phyloP scores from a whole-genome alignment of 495 filamentous ascomycete genomes.

The Penicillium lividum region DNA sequence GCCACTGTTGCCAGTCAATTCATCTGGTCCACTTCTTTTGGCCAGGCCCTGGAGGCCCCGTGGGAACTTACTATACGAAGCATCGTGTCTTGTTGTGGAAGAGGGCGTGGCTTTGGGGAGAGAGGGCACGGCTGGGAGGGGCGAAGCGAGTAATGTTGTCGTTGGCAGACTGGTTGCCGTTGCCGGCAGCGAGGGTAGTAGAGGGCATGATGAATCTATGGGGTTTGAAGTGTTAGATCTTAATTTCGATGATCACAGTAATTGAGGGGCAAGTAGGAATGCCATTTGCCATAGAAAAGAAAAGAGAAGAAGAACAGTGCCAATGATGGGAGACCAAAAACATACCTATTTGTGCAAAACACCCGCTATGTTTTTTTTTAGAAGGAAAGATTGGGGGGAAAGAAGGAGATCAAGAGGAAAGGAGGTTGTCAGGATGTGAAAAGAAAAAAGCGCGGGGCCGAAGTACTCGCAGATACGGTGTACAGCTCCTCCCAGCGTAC shows the following conservation, averaged over 20 bases:
- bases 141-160: conserved; percentile 98
- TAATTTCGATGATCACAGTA: neutral
- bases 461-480: conserved; percentile 37
- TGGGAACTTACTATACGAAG: conserved; percentile 81
- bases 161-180: conserved; percentile 69
- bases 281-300: conserved; percentile 10
- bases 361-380: conserved; percentile 15
- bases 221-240: conserved; percentile 3
- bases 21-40: neutral
- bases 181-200: conserved; percentile 42
- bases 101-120: conserved; percentile 82
- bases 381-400: conserved; percentile 21
- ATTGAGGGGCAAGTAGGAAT: conserved; percentile 5
- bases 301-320: conserved; percentile 6
- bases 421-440: conserved; percentile 22
- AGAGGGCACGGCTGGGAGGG: conserved; percentile 88
- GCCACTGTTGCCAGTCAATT: conserved; percentile 56
- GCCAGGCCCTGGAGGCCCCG: neutral
- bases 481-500: conserved; percentile 30
- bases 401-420: conserved; percentile 22
- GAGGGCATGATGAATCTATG: conserved; percentile 48
- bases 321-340: conserved; percentile 14
- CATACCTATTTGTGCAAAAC: conserved; percentile 22
- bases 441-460: conserved; percentile 29
- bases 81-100: conserved; percentile 99